Base-by-base conservation (phyloP, 2,329 filamentous ascomycete genomes). In the Chaetomium olivaceum region DNA sequence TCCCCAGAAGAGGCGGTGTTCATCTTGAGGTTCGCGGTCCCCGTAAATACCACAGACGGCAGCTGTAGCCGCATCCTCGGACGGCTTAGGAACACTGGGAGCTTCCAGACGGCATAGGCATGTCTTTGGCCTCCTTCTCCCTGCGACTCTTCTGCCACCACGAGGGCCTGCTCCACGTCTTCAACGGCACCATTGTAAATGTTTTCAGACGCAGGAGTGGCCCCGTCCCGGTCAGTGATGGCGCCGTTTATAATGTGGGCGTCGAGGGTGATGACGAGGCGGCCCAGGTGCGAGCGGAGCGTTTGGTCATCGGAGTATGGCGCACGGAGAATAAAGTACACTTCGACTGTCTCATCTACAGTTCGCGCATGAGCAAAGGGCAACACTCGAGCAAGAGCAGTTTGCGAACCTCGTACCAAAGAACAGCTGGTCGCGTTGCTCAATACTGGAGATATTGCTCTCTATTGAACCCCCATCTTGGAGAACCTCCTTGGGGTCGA, bases 301-400 rank as follows among this genome's bases (percentile, higher is more conserved):
- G 80, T 79, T 36, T 80, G 75, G 66, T 89, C 83, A 63, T 87
- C 83, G 63, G 84, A 80, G 72, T 84, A 81, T 4, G 88, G 87
- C 9, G 88, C 88, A 72, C 85, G 85, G 64, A 93, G 82, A 12
- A 91, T 81, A 68, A 93, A 79, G 73, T 91, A 87, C 21, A 92
- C 82, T 68, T 88, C 80, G 64, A 91, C 83, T 29, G 86, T 87
- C 80, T 93, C 91, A 84, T 93, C 91, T 93, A 79, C 65, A 74
- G 73, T 80, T 79, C 83, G 78, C 71, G 73, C 77, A 80, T 84
- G 77, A 84, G 83, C 79, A 80, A 73, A 70, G 72, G 74, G 71
- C 78, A 77, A 79, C 73, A 73, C 69, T 70, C 70, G 74, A 68
- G 70, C 70, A 73, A 70, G 68, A 69, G 72, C 71, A 64, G 66